These are phyloP conservation scores for Hsuehochloa calcarea DNA, from an alignment of 176 grass and related monocot genomes.

Conservation along the genomic window DNA sequence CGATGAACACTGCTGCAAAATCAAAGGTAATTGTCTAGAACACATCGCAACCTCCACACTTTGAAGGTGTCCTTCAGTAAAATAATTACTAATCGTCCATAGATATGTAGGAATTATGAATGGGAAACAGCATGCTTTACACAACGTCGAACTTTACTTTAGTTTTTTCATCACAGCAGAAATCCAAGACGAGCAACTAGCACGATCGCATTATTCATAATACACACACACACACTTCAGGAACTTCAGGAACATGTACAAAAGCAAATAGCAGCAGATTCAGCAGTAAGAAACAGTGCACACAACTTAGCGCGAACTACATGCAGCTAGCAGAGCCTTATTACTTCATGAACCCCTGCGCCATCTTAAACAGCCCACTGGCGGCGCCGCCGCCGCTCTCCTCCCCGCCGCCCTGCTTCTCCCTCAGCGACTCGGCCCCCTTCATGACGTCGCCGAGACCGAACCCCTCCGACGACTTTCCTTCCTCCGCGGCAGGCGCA, in stretches of 20 bases:
- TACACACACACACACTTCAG: neutral
- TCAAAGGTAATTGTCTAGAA: too few relatives aligned
- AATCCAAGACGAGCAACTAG: neutral
- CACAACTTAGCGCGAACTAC: neutral
- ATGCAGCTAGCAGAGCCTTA: constrained; percentile 24
- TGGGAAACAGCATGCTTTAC: neutral
- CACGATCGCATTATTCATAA: neutral
- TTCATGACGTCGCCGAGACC: constrained; percentile 54
- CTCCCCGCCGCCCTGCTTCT: constrained; percentile 43
- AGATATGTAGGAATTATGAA: neutral
- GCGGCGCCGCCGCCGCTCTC: neutral
- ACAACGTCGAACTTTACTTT: neutral
- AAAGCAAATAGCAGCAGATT: neutral
- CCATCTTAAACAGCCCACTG: constrained; percentile 62
- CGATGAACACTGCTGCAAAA: too few relatives aligned
- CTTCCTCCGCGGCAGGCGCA: constrained; percentile 30
- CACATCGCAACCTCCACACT: too few relatives aligned
- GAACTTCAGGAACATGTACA: neutral
- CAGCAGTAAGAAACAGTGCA: neutral
- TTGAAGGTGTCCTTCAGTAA: too few relatives aligned
- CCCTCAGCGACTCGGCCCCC: constrained; percentile 37
- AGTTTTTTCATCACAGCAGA: neutral
- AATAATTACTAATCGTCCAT: too few relatives aligned
- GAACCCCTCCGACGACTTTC: constrained; percentile 35
- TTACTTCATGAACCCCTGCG: constrained; percentile 80